Evolutionary conservation across 768 basidiomycete genomes (phyloP), one percentile per base, ranked within the genome.

Genomic region (Suillus subaureus): DNA sequence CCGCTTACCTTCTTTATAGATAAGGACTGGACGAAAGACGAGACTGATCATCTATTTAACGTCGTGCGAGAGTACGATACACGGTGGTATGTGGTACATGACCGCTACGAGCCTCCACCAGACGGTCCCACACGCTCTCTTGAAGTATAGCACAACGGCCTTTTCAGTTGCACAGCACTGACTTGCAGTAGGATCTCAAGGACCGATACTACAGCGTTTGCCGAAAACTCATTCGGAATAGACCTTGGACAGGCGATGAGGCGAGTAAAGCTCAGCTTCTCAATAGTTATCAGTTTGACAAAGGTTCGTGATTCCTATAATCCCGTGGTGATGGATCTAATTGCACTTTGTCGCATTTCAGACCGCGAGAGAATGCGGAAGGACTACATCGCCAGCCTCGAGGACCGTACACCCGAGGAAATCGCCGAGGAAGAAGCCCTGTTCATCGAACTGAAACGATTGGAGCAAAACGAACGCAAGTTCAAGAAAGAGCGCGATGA

Each of bases 361-460:
- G 96, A 91, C 37, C 91, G 94, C 51, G 97, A 99, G 77, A 79
- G 88, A 26, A 89, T 88, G 68, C 89, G 97, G 64, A 97, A 96
- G 77, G 88, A 89, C 64, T 97, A 99, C 72, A 84, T 99, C 16
- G 79, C 84, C 11, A 92, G 89, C 66, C 86, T 99, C n/a, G 93
- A 96, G 78, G 87, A 85, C 64, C 89, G 97, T n/a, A 92, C 94
- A 0, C 84, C 89, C 5, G 88, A 91, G 58, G 94, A 98, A 78
- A 90, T 97, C 52, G 91, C 90, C 21, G 96, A 99, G 75, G 97
- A 99, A 81, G 96, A 98, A 71, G 92, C 94, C 9, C 82, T 99
- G 4, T 98, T 93, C 78, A 80, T 98, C 67, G 95, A 98, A 76
- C 85, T 97, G 60, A 96, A 96, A 73, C 88, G 94, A n/a, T 84